Percentiles rank a stretch among this genome's conserved stretches.
Conservation (phyloP, 371 early-diverging fungal species). For the Mucor circinelloides region DNA sequence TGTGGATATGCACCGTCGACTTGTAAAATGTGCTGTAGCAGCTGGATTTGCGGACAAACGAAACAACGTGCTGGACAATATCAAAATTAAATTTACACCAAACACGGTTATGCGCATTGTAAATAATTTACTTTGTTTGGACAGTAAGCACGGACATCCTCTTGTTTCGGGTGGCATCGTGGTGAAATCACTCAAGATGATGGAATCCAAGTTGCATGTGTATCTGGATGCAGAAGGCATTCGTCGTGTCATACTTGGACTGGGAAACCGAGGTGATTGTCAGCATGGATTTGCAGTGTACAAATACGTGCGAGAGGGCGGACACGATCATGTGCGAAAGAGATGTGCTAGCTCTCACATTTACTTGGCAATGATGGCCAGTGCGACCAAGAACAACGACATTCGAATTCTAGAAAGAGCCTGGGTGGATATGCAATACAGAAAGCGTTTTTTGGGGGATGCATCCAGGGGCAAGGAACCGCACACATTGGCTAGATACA, state of each 20-base stretch:
- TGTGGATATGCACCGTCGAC: constrained; percentile 26
- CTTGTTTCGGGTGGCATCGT: constrained; percentile 25
- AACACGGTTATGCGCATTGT: constrained; percentile 30
- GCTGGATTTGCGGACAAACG: constrained; percentile 12
- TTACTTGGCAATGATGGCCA: constrained; percentile 36
- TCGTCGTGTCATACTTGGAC: constrained; percentile 22
- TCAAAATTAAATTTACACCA: constrained; percentile 24
- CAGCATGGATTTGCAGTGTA: constrained; percentile 31
- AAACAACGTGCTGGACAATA: not conserved
- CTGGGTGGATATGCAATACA: constrained; percentile 36
- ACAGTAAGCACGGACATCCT: constrained; percentile 1
- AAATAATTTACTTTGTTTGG: constrained; percentile 13
- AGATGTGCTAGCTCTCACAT: constrained; percentile 18
- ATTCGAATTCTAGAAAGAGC: constrained; percentile 29
- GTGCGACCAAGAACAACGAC: constrained; percentile 35
- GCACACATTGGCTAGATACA: constrained; percentile 69
- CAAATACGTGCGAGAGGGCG: constrained; percentile 23
- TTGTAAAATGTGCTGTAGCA: constrained; percentile 29
- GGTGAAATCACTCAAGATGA: constrained; percentile 22
- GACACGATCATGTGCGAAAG: not conserved
- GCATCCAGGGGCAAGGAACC: constrained; percentile 7
- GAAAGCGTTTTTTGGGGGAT: constrained; percentile 7
- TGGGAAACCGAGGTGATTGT: constrained; percentile 40
- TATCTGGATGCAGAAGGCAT: constrained; percentile 23
- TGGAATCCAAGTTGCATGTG: constrained; percentile 32